Percentiles rank a stretch among this genome's conserved stretches.
Evolutionary conservation across 2,329 filamentous ascomycete genomes (phyloP).

Genomic region (Decorospora gaudefroyi): DNA sequence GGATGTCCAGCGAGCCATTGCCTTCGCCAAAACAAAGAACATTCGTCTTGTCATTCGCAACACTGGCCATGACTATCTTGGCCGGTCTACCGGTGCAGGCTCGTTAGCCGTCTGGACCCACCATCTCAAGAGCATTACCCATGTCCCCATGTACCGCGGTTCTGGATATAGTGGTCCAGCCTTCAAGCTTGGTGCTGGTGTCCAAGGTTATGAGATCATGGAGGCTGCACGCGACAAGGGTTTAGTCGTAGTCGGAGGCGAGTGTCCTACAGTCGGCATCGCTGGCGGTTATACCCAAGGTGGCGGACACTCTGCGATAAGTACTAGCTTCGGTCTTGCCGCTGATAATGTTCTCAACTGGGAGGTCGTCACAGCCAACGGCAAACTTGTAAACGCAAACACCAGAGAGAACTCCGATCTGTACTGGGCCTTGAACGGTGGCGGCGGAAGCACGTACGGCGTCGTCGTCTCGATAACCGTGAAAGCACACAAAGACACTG

Average conservation of each 20-base stretch:
- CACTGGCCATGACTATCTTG: conserved; percentile 39
- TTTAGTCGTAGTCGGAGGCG: conserved; percentile 26
- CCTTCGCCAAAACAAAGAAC: conserved; percentile 31
- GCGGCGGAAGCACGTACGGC: conserved; percentile 35
- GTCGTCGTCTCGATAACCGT: conserved; percentile 31
- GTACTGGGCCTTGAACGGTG: conserved; percentile 38
- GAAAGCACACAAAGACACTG: conserved; percentile 24
- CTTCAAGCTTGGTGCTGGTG: conserved; percentile 35
- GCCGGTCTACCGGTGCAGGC: conserved; percentile 22
- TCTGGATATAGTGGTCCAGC: conserved; percentile 24
- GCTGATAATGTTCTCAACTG: conserved; percentile 31
- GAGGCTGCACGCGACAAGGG: conserved; percentile 23
- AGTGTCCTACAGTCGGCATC: conserved; percentile 53
- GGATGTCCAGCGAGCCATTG: conserved; percentile 22
- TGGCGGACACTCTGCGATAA: conserved; percentile 59
- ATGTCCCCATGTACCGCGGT: conserved; percentile 15
- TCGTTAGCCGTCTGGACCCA: conserved; percentile 29
- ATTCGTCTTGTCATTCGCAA: conserved; percentile 38
- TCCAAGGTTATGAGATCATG: conserved; percentile 29
- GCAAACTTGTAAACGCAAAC: conserved; percentile 26
- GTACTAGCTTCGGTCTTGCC: conserved; percentile 48
- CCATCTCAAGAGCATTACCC: conserved; percentile 25
- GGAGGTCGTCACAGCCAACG: conserved; percentile 32
- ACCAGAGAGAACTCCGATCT: conserved; percentile 24
- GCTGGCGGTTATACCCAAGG: conserved; percentile 42